Evolutionary conservation across 2,329 filamentous ascomycete genomes (phyloP).

Genomic region (Purpureocillium lavendulum): DNA sequence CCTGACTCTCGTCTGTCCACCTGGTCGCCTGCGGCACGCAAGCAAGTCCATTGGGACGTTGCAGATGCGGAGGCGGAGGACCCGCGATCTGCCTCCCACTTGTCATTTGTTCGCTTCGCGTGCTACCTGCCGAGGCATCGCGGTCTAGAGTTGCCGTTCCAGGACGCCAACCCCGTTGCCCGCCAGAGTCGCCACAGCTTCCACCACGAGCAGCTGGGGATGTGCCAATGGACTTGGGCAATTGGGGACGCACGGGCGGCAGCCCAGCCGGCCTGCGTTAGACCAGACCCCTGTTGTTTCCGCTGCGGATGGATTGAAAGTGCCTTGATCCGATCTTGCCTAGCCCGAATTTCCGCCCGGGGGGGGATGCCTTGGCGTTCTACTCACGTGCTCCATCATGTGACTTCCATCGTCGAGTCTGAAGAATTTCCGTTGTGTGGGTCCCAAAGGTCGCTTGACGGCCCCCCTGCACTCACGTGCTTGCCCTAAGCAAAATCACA

Average conservation of each 20-base stretch:
- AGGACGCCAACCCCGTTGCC: not conserved
- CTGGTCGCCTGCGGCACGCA: no score
- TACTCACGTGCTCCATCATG: constrained; percentile 4
- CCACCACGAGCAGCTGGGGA: no score
- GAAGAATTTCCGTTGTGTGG: not conserved
- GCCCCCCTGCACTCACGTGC: constrained; percentile 25
- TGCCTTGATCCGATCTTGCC: not conserved
- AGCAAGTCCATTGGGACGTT: no score
- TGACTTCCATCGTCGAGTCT: not conserved
- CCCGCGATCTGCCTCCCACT: no score
- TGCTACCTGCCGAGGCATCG: not conserved
- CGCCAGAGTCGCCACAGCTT: not conserved
- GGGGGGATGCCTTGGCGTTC: no score
- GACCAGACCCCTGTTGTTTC: not conserved
- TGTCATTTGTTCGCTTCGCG: no score
- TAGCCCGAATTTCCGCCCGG: no score
- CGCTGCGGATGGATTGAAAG: constrained; percentile 1
- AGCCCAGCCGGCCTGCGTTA: not conserved
- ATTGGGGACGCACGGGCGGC: no score
- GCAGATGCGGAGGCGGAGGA: no score
- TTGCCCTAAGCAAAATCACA: constrained; percentile 35
- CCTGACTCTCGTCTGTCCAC: no score
- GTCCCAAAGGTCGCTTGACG: constrained; percentile 12
- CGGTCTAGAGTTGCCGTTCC: not conserved
- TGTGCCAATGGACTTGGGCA: no score